These are phyloP conservation scores for Scedosporium boydii DNA, from an alignment of 2,329 filamentous ascomycete species.

Conservation along the genomic window DNA sequence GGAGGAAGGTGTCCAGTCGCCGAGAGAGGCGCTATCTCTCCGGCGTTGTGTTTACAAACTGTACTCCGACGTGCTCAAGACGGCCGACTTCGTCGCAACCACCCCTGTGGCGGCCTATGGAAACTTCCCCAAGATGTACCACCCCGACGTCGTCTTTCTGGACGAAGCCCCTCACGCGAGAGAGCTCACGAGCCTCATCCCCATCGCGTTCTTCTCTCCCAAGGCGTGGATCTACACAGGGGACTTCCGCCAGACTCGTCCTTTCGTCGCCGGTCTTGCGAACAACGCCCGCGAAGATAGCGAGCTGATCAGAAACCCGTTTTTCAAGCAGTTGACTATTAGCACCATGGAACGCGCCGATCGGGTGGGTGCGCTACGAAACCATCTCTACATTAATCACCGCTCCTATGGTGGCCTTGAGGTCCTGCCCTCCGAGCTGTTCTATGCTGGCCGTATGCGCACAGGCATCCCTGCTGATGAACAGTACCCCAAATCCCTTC, in stretches of 20 bases:
- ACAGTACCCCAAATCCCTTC: conserved; percentile 18
- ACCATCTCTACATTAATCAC: conserved; percentile 26
- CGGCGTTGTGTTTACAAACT: conserved; percentile 22
- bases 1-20: conserved; percentile 12
- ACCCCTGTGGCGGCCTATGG: conserved; percentile 33
- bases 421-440: conserved; percentile 29
- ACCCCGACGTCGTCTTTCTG: conserved; percentile 77
- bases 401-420: conserved; percentile 28
- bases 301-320: conserved; percentile 19
- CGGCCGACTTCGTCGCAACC: conserved; percentile 34
- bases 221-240: conserved; percentile 35
- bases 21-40: conserved; percentile 18
- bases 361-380: conserved; percentile 19
- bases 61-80: conserved; percentile 26
- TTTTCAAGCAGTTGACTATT: conserved; percentile 21
- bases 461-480: conserved; percentile 17
- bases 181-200: conserved; percentile 34
- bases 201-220: conserved; percentile 31
- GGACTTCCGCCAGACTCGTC: conserved; percentile 33
- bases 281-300: neutral
- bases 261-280: conserved; percentile 24
- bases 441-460: conserved; percentile 29
- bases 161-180: conserved; percentile 52
- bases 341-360: conserved; percentile 30
- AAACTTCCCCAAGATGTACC: conserved; percentile 43